Base-by-base conservation (phyloP, 192 early-diverging fungal genomes). In the Thamnidium elegans region DNA sequence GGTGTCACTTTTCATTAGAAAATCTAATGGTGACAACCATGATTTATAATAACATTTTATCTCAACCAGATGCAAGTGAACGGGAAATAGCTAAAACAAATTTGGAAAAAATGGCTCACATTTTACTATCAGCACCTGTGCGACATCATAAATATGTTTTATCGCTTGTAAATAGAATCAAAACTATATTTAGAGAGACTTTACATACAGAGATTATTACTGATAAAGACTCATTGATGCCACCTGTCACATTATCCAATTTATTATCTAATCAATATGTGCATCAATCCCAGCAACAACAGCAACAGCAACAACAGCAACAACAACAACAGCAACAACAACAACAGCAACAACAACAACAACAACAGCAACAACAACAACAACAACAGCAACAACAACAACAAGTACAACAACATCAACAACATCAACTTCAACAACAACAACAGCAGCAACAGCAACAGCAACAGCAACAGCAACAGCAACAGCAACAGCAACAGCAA, bases 1-100 rank as follows among this genome's bases (percentile, higher is more conserved):
- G 74, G 74, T 76, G 74, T 46, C 74, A 76, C 34, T 76, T 76
- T 42, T 71, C 74, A 8, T 21, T 76, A 3, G 74, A 68, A 6
- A 66, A 69, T 0, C 19, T 76, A 19, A 59, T 68, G 26, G 58
- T 71, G 61, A 69, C 66, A 8, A 50, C 58, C 5, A 50, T 56
- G 15, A 50, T 73, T 3, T 73, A 73, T 20, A 67, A 54, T 3
- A 62, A 55, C 46, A 59, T 63, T 31, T 26, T 73, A 3, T 23
- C 44, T 14, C 21, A 46, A 14, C 44, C 50, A 3, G 20, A 55
- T 21, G 0, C 31, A 8, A 36, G 42, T 4, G 50, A 53, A 10
- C 36, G 20, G 11, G 39, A 45, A 14, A 46, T 42, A 11, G 62
- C 71, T 4, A 67, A 54, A 20, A 30, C 56, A 34, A 60, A 73